Base-by-base conservation (phyloP, 2,329 filamentous ascomycete genomes). In the Cladosporium colombiae region DNA sequence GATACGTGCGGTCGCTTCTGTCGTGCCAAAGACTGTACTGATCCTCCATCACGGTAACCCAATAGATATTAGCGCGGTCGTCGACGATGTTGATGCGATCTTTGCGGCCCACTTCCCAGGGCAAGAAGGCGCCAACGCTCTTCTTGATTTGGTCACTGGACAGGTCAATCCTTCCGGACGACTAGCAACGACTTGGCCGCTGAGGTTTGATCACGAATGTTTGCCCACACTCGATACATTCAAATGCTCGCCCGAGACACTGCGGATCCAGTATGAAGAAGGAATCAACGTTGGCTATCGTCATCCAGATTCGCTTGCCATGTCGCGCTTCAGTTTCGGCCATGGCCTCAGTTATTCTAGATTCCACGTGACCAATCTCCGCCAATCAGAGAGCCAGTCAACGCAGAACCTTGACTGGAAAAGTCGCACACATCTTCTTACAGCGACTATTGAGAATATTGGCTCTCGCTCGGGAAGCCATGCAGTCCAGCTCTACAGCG, bases 1-100 rank as follows among this genome's bases (percentile, higher is more conserved):
- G 6, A 90, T 94, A 71, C 75, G 82, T 13, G 85, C 86, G 1
- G 86, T 93, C 0, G 81, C 87, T 5, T 82, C 82, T 0, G 89
- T 83, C 0, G 93, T 93, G 75, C 81, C 88, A 3, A 88, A 88
- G 63, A 89, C 89, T 1, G 86, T 87, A 0, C 86, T 95, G 1
- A 88, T 93, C 1, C 87, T 91, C 74, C 91, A 93, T 71, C 91
- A 89, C 0, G 91, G 91, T 35, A 91, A 90, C 0, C 91, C 91
- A 0, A 84, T 91, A 18, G 83, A 84, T 1, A 88, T 91, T 87
- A 89, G 89, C 18, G 92, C 89, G 90, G 85, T 82, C 1, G 81
- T 86, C 68, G 77, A 82, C 23, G 87, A 89, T 2, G 85, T 88
- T 3, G 50, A 53, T 53, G 85, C 88, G 1, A 87, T 92, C 31